Evolutionary conservation across 805 yeast genomes (phyloP).

Genomic region (Lipomyces starkeyi): DNA sequence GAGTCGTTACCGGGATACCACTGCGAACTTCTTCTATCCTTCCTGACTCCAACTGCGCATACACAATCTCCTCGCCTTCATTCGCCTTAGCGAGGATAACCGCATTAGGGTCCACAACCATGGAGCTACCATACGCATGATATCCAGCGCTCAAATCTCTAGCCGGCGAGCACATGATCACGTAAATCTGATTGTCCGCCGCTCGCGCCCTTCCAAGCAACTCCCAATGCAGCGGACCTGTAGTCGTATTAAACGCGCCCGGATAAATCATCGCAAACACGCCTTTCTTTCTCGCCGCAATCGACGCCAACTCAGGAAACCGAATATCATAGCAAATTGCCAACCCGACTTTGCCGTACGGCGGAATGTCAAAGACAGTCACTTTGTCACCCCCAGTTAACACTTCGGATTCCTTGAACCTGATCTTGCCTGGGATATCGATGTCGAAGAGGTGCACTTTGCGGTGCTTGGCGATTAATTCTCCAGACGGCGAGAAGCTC

Average conservation of each 20-base stretch:
- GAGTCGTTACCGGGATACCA: conserved; percentile 71
- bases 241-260: conserved; percentile 88
- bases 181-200: conserved; percentile 84
- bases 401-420: conserved; percentile 80
- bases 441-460: conserved; percentile 92
- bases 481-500: conserved; percentile 74
- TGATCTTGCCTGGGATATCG: conserved; percentile 87
- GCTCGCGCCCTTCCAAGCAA: conserved; percentile 82
- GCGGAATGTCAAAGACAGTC: conserved; percentile 72
- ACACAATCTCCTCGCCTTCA: conserved; percentile 75
- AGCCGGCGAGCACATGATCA: conserved; percentile 90
- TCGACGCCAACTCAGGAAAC: conserved; percentile 78
- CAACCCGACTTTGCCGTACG: conserved; percentile 73
- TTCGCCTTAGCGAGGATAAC: conserved; percentile 76
- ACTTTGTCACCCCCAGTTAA: conserved; percentile 81
- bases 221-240: conserved; percentile 93
- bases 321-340: conserved; percentile 87
- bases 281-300: conserved; percentile 68
- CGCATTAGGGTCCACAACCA: conserved; percentile 95
- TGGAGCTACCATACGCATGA: conserved; percentile 85
- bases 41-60: conserved; percentile 73
- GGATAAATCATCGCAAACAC: conserved; percentile 84
- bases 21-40: conserved; percentile 61
- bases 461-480: conserved; percentile 83
- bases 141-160: conserved; percentile 86